Conservation (phyloP, 768 basidiomycete genomes). For the Rubroboletus pulcherrimus region DNA sequence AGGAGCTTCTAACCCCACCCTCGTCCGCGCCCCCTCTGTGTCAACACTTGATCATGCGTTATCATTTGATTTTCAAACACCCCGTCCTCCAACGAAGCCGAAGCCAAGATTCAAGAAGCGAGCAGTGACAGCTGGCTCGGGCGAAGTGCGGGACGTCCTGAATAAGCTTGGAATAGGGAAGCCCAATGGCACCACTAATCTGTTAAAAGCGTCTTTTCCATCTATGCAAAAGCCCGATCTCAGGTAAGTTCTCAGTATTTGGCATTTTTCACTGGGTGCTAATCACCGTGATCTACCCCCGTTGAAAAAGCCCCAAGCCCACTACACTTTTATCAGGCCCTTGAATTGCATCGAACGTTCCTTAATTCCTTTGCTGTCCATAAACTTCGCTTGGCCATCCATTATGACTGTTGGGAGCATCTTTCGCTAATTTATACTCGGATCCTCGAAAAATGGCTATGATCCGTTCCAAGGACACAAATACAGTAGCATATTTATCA, state of each 20-base stretch:
- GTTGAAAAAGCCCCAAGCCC: conserved; percentile 14
- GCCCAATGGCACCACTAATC: conserved; percentile 50
- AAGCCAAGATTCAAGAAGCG: conserved; percentile 57
- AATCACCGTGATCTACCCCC: conserved; percentile 2
- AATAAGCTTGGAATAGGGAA: conserved; percentile 83
- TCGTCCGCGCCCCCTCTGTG: conserved; percentile 66
- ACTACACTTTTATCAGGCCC: conserved; percentile 12
- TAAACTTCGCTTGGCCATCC: conserved; percentile 2
- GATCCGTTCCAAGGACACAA: conserved; percentile 8
- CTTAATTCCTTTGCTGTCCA: conserved; percentile 3
- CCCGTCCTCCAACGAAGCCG: conserved; percentile 45
- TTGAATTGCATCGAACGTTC: conserved; percentile 13
- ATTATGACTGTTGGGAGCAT: conserved; percentile 10
- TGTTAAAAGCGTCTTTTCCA: conserved; percentile 73
- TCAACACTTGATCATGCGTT: conserved; percentile 73
- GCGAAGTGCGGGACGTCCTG: conserved; percentile 77
- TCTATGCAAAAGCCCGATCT: conserved; percentile 44
- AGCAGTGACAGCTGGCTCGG: conserved; percentile 47
- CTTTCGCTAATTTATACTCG: conserved; percentile 21
- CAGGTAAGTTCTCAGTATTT: conserved; percentile 29
- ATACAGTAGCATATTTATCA: conserved; percentile 19
- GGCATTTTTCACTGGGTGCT: not conserved
- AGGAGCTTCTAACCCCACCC: conserved; percentile 75
- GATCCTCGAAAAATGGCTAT: conserved; percentile 17
- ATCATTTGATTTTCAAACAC: conserved; percentile 40